Conservation (phyloP, 1,284 basidiomycete genomes). For the Irpex sp. region DNA sequence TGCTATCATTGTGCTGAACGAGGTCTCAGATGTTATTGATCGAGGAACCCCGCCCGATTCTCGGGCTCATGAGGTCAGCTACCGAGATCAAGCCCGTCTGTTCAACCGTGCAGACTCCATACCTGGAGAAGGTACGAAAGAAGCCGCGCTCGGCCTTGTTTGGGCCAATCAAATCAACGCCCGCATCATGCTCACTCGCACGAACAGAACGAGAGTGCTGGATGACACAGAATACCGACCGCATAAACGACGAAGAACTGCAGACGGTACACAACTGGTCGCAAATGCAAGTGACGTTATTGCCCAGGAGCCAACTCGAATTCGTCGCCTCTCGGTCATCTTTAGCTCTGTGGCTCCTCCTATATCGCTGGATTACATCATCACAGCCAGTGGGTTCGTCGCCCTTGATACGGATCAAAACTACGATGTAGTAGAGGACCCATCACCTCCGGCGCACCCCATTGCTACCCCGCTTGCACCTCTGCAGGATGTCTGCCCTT, state of each 20-base stretch:
- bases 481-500: background rate
- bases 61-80: slow-evolving; percentile 40
- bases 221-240: slow-evolving; percentile 31
- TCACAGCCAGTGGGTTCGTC: slow-evolving; percentile 57
- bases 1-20: slow-evolving; percentile 82
- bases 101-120: slow-evolving; percentile 65
- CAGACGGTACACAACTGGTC: slow-evolving; percentile 4
- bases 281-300: background rate
- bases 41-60: slow-evolving; percentile 15
- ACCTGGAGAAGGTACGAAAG: slow-evolving; percentile 59
- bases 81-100: slow-evolving; percentile 73
- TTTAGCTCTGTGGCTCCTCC: slow-evolving; percentile 67
- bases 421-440: background rate
- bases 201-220: slow-evolving; percentile 61
- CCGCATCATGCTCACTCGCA: slow-evolving; percentile 79
- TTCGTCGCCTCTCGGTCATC: slow-evolving; percentile 67
- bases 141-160: slow-evolving; percentile 80
- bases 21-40: slow-evolving; percentile 77
- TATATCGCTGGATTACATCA: slow-evolving; percentile 67
- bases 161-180: slow-evolving; percentile 91
- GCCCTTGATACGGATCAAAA: slow-evolving; percentile 17
- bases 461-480: background rate
- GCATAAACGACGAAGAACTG: slow-evolving; percentile 32
- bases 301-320: slow-evolving; percentile 32
- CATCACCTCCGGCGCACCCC: background rate